Evolutionary conservation across 352 stramenopile species (phyloP).

Genomic region (Stramenopiles sp.): DNA sequence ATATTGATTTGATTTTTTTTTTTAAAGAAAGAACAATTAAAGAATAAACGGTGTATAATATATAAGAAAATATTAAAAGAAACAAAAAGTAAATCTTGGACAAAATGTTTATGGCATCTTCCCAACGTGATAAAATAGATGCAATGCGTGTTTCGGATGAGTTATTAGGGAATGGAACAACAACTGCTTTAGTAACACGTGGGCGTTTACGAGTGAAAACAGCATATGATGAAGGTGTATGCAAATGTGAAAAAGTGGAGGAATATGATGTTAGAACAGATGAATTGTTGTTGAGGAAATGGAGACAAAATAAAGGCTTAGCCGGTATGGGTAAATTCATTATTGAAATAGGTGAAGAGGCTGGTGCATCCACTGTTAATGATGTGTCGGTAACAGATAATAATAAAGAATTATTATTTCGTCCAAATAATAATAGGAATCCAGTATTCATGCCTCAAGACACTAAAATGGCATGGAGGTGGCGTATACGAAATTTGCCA

Average conservation of each 20-base stretch:
- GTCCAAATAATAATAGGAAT: background rate
- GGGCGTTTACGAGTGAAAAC: background rate
- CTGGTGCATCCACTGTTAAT: background rate
- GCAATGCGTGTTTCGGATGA: background rate
- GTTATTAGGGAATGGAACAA: background rate
- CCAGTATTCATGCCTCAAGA: background rate
- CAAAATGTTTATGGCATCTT: background rate
- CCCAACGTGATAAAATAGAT: background rate
- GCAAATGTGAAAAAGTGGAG: background rate
- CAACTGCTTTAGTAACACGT: background rate
- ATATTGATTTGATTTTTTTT: too few relatives aligned
- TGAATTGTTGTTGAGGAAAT: background rate
- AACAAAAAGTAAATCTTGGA: background rate
- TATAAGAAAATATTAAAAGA: too few relatives aligned
- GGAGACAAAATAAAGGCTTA: background rate
- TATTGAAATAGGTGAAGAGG: background rate
- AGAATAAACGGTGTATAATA: too few relatives aligned
- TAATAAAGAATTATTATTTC: background rate
- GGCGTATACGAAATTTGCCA: constrained; percentile 17
- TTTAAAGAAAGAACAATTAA: too few relatives aligned
- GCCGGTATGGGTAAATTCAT: background rate
- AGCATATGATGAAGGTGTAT: background rate
- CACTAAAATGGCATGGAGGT: constrained; percentile 10
- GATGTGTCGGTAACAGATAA: background rate
- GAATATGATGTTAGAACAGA: background rate